Percentiles rank a stretch among this genome's conserved stretches.
phyloP scores from a whole-genome alignment of 768 basidiomycete species.

The Rhodotorula paludigena region DNA sequence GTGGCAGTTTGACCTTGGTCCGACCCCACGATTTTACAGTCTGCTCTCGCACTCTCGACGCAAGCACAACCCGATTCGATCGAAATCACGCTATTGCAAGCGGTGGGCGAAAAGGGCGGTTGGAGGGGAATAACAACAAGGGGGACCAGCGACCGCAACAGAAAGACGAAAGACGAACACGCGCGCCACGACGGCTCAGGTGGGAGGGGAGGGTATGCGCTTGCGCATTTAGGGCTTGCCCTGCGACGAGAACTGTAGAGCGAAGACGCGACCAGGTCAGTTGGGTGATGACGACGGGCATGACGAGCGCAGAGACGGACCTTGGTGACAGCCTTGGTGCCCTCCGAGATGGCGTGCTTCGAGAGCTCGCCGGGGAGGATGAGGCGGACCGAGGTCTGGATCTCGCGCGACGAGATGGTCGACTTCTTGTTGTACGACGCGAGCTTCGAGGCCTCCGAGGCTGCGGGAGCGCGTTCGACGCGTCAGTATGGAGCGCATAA shows the following conservation, averaged over 20 bases:
- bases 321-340: slow-evolving; percentile 62
- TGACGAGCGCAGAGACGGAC: background rate
- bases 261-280: background rate
- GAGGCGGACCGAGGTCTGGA: slow-evolving; percentile 91
- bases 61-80: background rate
- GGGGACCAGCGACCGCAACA: background rate
- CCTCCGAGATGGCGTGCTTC: slow-evolving; percentile 90
- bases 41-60: background rate
- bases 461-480: slow-evolving; percentile 48
- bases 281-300: slow-evolving; percentile 18
- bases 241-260: no score
- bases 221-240: no score
- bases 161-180: background rate
- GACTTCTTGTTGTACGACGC: slow-evolving; percentile 98
- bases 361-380: slow-evolving; percentile 88
- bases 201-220: no score
- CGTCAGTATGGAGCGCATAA: background rate
- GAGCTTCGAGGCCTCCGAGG: slow-evolving; percentile 59
- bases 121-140: no score
- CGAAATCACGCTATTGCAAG: no score
- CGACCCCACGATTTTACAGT: background rate
- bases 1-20: no score
- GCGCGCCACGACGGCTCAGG: no score
- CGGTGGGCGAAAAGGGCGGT: no score
- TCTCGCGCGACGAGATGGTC: slow-evolving; percentile 96